Base-by-base conservation (phyloP, 1,284 basidiomycete species). In the Trichosporon asahii region DNA sequence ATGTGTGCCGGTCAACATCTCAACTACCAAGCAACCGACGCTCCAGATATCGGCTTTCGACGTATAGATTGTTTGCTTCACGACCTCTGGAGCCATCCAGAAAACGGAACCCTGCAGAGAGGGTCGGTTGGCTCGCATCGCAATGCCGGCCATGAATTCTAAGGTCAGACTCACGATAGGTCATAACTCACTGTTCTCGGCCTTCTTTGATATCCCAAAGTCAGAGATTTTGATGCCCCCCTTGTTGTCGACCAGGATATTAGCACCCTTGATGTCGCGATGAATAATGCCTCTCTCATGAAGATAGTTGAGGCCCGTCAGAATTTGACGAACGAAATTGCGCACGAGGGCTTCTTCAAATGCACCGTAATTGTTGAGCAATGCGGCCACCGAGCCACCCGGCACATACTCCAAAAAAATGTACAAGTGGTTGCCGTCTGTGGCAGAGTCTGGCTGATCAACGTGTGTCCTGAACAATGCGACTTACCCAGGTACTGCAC, bases 351-450 rank as follows among this genome's bases (percentile, higher is more conserved):
- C 88, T 80, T 99, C 96, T 79, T 98, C 96, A 75, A 99, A 98
- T 0, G 95, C 93, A 64, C 97, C 97, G 78, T 98, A 99, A 78
- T 91, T 98, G 73, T 90, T 89, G 25, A 99, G 85, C 1, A 99
- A 85, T 0, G 95, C 94, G 0, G 95, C 91, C 46, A 99, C 95
- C 1, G 95, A 97, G 18, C 97, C 97, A 67, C 97, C 97, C 3
- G 97, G 97, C 3, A 99, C 96, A 78, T 99, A 99, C 84, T 99
- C 96, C 74, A 99, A 85, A 87, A 99, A 99, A 85, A 99, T 99
- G 83, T 99, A 98, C 73, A 99, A 88, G 80, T 89, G 90, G 64
- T 91, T 90, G 37, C 91, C 90, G 77, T 98, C 95, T 44, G 91
- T 88, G 1, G 93, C 93, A 1, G 94, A 96, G 79, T 95, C 94